Conservation (phyloP, 768 basidiomycete genomes). For the Hygrophoropsis aurantiaca region DNA sequence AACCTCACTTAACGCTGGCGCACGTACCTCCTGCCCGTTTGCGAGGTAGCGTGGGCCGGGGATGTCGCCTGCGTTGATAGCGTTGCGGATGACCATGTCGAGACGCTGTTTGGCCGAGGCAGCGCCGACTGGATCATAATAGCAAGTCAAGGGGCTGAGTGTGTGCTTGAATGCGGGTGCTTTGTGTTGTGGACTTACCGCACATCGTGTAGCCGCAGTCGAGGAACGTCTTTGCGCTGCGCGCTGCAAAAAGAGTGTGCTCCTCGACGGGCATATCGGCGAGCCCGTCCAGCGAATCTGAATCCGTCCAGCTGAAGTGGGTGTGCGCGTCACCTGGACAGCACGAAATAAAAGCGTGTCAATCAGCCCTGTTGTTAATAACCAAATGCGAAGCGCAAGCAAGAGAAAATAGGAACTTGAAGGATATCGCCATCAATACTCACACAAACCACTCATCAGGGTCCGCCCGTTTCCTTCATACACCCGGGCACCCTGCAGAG, state of each 20-base stretch:
- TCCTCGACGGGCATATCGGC: conserved; percentile 19
- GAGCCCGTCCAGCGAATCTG: conserved; percentile 17
- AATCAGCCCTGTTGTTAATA: too few species aligned
- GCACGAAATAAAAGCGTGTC: too few species aligned
- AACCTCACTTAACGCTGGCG: background rate
- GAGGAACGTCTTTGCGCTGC: conserved; percentile 16
- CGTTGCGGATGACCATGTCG: conserved; percentile 19
- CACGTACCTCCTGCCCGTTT: conserved; percentile 15
- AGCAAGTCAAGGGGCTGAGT: background rate
- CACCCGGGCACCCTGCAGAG: conserved; percentile 8
- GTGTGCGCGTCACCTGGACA: conserved; percentile 22
- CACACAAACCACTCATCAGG: conserved; percentile 23
- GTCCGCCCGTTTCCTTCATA: conserved; percentile 19
- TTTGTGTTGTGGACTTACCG: conserved; percentile 1
- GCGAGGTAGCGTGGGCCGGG: conserved; percentile 22
- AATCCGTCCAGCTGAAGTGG: conserved; percentile 25
- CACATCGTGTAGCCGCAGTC: conserved; percentile 28
- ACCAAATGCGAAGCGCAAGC: too few species aligned
- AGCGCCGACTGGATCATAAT: conserved; percentile 13
- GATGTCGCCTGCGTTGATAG: conserved; percentile 21
- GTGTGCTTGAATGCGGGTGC: too few species aligned
- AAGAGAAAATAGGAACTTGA: background rate
- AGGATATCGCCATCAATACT: background rate
- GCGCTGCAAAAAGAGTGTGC: conserved; percentile 19
- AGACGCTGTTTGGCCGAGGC: conserved; percentile 23